Conservation (phyloP, 257 asterid genomes). For the Craterostigma plantagineum region DNA sequence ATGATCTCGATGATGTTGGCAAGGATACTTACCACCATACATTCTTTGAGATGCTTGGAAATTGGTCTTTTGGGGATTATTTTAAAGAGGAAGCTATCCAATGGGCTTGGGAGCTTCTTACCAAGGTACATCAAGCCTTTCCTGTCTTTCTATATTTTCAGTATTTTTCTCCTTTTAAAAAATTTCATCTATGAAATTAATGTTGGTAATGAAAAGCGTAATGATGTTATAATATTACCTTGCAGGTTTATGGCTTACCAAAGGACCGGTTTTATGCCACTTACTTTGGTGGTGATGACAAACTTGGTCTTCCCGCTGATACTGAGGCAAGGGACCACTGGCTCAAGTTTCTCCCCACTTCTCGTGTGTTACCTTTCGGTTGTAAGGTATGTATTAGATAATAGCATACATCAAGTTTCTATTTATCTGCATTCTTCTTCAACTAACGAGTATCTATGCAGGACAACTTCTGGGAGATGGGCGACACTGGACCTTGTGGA, state of each 20-base stretch:
- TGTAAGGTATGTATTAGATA: slow-evolving; percentile 38
- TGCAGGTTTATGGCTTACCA: slow-evolving; percentile 58
- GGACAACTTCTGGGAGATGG: slow-evolving; percentile 99
- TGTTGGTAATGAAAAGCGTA: too few relatives aligned
- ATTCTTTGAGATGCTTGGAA: not conserved
- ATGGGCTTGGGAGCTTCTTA: slow-evolving; percentile 1
- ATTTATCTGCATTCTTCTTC: too few relatives aligned
- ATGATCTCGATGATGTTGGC: not conserved
- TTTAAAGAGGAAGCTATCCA: not conserved
- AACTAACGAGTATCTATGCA: slow-evolving; percentile 2
- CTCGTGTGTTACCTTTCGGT: slow-evolving; percentile 81
- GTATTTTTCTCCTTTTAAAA: slow-evolving; percentile 17
- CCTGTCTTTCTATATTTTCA: slow-evolving; percentile 5
- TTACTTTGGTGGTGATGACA: slow-evolving; percentile 89
- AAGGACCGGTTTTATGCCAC: slow-evolving; percentile 66
- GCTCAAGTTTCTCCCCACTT: slow-evolving; percentile 68
- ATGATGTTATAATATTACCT: too few relatives aligned
- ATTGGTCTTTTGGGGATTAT: not conserved
- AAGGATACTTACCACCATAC: not conserved
- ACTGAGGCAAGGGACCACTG: slow-evolving; percentile 67
- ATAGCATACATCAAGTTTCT: too few relatives aligned
- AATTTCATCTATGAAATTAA: too few relatives aligned
- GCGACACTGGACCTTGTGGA: slow-evolving; percentile 99
- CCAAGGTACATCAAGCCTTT: too few relatives aligned
- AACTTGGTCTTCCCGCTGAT: slow-evolving; percentile 84